A percentile compares a stretch with the other conserved stretches of the same genome.
These are phyloP conservation scores for Vararia minispora DNA, from an alignment of 768 basidiomycete species.

Conservation along the genomic window DNA sequence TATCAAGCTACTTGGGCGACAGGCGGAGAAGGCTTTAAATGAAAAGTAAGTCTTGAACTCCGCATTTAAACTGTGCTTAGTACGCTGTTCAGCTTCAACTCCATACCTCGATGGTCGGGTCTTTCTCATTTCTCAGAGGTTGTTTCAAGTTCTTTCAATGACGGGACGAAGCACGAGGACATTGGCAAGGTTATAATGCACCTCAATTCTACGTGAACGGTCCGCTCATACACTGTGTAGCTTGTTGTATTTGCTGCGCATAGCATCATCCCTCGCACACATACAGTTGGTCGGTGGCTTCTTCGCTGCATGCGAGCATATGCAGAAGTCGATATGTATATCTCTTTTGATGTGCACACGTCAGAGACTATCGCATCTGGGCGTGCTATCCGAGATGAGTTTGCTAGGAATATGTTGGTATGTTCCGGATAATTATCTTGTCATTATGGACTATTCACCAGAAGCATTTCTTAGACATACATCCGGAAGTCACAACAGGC, in stretches of 20 bases:
- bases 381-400: no score
- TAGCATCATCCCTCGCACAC: no score
- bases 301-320: no score
- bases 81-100: slow-evolving; percentile 15
- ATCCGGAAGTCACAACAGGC: no score
- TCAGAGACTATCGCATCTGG: background rate
- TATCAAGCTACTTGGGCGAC: slow-evolving; percentile 15
- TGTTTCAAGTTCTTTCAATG: slow-evolving; percentile 20
- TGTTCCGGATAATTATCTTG: no score
- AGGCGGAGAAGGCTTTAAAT: slow-evolving; percentile 7
- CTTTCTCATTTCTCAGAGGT: slow-evolving; percentile 23
- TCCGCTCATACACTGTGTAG: no score
- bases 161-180: slow-evolving; percentile 27
- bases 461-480: no score
- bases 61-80: slow-evolving; percentile 1
- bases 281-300: no score
- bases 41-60: slow-evolving; percentile 22
- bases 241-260: no score
- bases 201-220: slow-evolving; percentile 1
- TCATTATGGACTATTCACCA: no score
- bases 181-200: slow-evolving; percentile 22
- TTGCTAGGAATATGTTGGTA: no score
- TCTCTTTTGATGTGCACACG: background rate
- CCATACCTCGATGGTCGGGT: slow-evolving; percentile 23
- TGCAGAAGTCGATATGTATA: background rate